Percentiles rank a stretch among this genome's conserved stretches.
Evolutionary conservation across 345 rosid genomes (phyloP).

Genomic region (Ceriops tagal): DNA sequence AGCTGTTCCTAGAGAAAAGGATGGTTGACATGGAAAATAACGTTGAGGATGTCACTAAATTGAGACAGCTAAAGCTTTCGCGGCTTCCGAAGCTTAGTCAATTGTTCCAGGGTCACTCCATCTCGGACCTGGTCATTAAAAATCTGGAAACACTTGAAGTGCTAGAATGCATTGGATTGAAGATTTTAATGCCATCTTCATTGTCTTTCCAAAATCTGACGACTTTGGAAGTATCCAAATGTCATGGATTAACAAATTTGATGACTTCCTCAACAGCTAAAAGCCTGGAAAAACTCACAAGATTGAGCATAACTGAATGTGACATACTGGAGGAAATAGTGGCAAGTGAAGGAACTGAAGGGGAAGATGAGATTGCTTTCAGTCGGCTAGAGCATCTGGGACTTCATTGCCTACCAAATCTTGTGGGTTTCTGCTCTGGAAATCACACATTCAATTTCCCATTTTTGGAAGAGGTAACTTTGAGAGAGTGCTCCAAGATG

Average conservation of each 20-base stretch:
- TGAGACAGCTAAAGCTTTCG: too few relatives aligned
- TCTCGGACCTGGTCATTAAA: not conserved
- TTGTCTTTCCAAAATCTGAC: constrained; percentile 18
- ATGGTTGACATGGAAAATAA: too few relatives aligned
- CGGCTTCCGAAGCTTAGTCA: too few relatives aligned
- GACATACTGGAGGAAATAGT: constrained; percentile 16
- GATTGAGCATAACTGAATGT: constrained; percentile 18
- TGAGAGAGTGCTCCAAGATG: constrained; percentile 6
- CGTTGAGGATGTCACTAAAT: too few relatives aligned
- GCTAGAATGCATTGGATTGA: not conserved
- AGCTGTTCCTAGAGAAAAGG: too few relatives aligned
- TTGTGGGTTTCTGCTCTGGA: constrained; percentile 8
- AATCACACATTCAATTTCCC: constrained; percentile 1
- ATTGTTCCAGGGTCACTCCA: too few relatives aligned
- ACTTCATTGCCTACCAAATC: constrained; percentile 14
- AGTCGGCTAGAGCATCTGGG: constrained; percentile 6
- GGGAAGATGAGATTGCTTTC: constrained; percentile 10
- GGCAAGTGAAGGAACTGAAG: constrained; percentile 1
- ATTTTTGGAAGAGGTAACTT: not conserved
- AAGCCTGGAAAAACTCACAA: constrained; percentile 14
- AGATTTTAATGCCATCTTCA: constrained; percentile 9
- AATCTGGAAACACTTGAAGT: constrained; percentile 10
- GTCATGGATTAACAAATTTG: constrained; percentile 14
- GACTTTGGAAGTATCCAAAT: constrained; percentile 4
- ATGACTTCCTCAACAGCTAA: constrained; percentile 12